A percentile compares a stretch with the other conserved stretches of the same genome.
These are phyloP conservation scores for Xylaria sp. DNA, from an alignment of 2,329 filamentous ascomycete genomes.

Conservation along the genomic window DNA sequence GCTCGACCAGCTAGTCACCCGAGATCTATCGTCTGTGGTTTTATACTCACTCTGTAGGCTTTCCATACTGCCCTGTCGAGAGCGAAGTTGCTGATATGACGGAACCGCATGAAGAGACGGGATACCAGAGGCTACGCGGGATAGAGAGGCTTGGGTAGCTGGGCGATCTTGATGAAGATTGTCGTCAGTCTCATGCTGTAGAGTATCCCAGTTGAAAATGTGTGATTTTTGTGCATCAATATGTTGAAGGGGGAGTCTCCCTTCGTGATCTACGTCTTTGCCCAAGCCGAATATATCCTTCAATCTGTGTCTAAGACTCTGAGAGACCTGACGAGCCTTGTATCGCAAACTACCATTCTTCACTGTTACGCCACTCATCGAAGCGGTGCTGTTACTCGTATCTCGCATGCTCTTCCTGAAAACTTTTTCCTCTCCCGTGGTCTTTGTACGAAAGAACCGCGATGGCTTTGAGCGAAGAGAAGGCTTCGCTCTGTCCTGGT, in stretches of 20 bases:
- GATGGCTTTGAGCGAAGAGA: conserved; percentile 49
- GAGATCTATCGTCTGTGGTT: conserved; percentile 59
- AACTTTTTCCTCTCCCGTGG: conserved; percentile 42
- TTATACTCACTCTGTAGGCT: conserved; percentile 51
- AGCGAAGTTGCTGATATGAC: conserved; percentile 54
- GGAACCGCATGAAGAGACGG: conserved; percentile 57
- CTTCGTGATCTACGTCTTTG: conserved; percentile 45
- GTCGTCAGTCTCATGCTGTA: conserved; percentile 25
- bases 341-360: conserved; percentile 50
- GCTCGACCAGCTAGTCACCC: conserved; percentile 75
- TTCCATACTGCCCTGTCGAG: conserved; percentile 61
- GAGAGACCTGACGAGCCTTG: conserved; percentile 67
- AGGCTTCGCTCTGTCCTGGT: conserved; percentile 8
- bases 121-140: conserved; percentile 54
- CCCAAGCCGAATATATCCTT: conserved; percentile 60
- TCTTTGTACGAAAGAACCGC: conserved; percentile 50
- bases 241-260: conserved; percentile 56
- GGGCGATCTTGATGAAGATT: conserved; percentile 18
- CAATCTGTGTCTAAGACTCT: conserved; percentile 64
- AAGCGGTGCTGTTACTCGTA: conserved; percentile 51
- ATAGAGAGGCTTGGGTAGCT: conserved; percentile 45
- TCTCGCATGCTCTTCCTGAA: conserved; percentile 56
- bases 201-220: conserved; percentile 29
- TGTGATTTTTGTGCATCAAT: conserved; percentile 52
- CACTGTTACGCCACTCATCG: conserved; percentile 19